Percentiles rank a stretch among this genome's conserved stretches.
Evolutionary conservation across 2,329 filamentous ascomycete species (phyloP).

Genomic region (Knufia fluminis): DNA sequence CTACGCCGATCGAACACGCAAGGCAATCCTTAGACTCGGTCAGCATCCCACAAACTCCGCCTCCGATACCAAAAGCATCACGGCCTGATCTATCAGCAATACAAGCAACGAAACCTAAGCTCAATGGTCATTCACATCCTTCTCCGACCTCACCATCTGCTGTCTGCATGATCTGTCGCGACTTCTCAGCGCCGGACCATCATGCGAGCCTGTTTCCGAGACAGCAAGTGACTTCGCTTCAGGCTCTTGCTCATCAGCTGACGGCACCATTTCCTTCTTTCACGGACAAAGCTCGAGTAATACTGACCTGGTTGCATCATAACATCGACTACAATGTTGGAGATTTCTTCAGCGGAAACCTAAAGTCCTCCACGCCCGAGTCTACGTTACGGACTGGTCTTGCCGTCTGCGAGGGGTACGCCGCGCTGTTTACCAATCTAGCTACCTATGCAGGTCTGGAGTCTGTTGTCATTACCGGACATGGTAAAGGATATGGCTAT

Average conservation of each 20-base stretch:
- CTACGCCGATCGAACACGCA: background rate
- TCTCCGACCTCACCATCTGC: constrained; percentile 15
- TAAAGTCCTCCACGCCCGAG: constrained; percentile 59
- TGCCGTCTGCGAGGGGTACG: constrained; percentile 89
- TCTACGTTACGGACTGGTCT: constrained; percentile 66
- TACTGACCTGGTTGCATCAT: constrained; percentile 93
- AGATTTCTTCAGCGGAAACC: constrained; percentile 64
- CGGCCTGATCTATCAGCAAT: constrained; percentile 50
- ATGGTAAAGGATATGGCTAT: constrained; percentile 81
- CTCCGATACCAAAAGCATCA: constrained; percentile 47
- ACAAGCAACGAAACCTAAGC: constrained; percentile 42
- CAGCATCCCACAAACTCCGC: constrained; percentile 20
- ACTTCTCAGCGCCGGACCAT: constrained; percentile 72
- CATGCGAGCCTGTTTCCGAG: constrained; percentile 71
- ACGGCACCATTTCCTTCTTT: constrained; percentile 68
- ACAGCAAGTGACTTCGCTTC: constrained; percentile 61
- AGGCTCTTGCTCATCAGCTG: constrained; percentile 67
- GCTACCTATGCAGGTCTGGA: constrained; percentile 72
- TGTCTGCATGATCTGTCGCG: constrained; percentile 71
- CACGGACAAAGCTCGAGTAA: constrained; percentile 84
- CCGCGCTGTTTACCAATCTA: constrained; percentile 68
- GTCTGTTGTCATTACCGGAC: constrained; percentile 62
- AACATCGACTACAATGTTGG: constrained; percentile 79
- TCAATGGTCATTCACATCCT: constrained; percentile 18
- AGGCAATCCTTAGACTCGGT: background rate